phyloP scores from a whole-genome alignment of 2,329 filamentous ascomycete species.

The Alternaria sp. region DNA sequence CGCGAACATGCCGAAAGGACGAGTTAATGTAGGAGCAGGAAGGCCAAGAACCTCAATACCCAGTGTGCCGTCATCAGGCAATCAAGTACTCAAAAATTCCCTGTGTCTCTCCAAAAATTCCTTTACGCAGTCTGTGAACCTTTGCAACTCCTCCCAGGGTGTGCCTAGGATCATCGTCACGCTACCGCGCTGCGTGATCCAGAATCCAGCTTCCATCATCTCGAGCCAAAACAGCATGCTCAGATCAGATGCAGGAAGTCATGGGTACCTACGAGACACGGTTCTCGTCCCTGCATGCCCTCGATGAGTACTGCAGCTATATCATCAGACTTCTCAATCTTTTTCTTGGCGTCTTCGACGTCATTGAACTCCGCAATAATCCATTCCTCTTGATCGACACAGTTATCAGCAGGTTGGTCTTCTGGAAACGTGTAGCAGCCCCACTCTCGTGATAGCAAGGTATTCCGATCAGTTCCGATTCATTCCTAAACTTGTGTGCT shows the following conservation, averaged over 20 bases:
- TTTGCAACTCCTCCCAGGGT: conserved; percentile 44
- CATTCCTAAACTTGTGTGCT: not conserved
- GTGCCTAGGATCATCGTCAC: conserved; percentile 50
- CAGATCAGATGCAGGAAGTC: conserved; percentile 60
- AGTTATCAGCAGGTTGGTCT: conserved; percentile 53
- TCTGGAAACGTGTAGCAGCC: conserved; percentile 61
- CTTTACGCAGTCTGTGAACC: conserved; percentile 38
- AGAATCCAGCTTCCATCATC: conserved; percentile 51
- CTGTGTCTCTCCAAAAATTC: conserved; percentile 35
- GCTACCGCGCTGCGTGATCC: conserved; percentile 48
- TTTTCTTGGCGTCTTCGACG: conserved; percentile 54
- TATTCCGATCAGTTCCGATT: not conserved
- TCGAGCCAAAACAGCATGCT: conserved; percentile 50
- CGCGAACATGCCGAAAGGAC: too few relatives aligned
- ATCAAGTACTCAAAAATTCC: not conserved
- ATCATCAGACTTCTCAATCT: conserved; percentile 54
- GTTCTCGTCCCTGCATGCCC: conserved; percentile 70
- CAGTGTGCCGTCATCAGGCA: not conserved
- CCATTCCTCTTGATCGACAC: conserved; percentile 64
- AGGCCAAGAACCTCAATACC: not conserved
- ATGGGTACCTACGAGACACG: conserved; percentile 61
- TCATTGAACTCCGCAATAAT: conserved; percentile 71
- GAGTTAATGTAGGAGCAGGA: not conserved
- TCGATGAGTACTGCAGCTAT: conserved; percentile 73
- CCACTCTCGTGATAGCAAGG: not conserved